Evolutionary conservation across 305 asterid species (phyloP).

Genomic region (Solanum hybrid): DNA sequence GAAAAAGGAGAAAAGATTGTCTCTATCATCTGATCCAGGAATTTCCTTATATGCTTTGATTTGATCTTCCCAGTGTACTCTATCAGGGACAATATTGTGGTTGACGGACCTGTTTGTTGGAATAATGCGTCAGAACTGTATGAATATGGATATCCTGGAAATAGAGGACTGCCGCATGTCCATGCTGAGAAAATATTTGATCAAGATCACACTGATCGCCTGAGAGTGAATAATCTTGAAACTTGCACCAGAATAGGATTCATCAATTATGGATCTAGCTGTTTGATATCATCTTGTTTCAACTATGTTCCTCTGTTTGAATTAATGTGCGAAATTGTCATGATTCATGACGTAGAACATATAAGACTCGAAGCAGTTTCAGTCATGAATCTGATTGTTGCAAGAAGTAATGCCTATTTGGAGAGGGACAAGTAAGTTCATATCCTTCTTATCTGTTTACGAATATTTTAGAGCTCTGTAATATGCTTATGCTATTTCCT

Average conservation of each 20-base stretch:
- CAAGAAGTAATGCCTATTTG: constrained; percentile 64
- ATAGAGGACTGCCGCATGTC: constrained; percentile 21
- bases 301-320: constrained; percentile 58
- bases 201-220: constrained; percentile 23
- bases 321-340: constrained; percentile 43
- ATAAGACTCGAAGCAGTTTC: constrained; percentile 61
- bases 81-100: constrained; percentile 68
- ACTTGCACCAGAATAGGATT: constrained; percentile 18
- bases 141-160: constrained; percentile 26
- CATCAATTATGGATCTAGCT: constrained; percentile 16
- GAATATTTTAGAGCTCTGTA: constrained; percentile 4
- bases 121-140: constrained; percentile 18
- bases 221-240: constrained; percentile 17
- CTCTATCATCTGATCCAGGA: constrained; percentile 4
- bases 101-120: constrained; percentile 30
- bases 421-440: constrained; percentile 75
- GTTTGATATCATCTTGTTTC: constrained; percentile 33
- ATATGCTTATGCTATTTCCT: constrained; percentile 13
- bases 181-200: constrained; percentile 25
- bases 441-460: constrained; percentile 3
- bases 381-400: constrained; percentile 60
- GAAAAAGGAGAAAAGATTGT: background rate
- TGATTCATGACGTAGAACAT: constrained; percentile 30
- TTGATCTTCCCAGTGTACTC: constrained; percentile 41
- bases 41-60: constrained; percentile 30